phyloP scores from a whole-genome alignment of 352 stramenopile species.

The Phytopythium boreale region DNA sequence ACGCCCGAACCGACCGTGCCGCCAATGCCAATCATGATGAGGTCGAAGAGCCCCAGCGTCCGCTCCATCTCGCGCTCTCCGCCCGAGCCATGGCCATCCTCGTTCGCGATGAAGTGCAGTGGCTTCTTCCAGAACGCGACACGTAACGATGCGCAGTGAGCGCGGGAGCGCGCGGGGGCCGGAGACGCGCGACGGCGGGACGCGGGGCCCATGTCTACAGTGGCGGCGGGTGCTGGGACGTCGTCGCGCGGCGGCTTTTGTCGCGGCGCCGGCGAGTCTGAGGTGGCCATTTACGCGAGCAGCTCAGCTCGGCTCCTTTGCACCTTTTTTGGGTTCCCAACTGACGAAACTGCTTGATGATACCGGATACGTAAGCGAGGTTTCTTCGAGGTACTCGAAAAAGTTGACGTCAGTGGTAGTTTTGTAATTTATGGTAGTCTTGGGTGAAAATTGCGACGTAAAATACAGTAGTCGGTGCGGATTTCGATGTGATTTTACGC shows the following conservation, averaged over 20 bases:
- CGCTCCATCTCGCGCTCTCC: constrained; percentile 34
- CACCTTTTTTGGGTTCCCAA: background rate
- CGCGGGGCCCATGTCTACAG: background rate
- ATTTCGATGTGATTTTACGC: too few species aligned
- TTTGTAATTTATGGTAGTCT: too few species aligned
- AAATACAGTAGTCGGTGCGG: too few species aligned
- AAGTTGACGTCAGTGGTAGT: too few species aligned
- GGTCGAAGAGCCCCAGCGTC: constrained; percentile 88
- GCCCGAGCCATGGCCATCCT: constrained; percentile 6
- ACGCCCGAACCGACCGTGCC: constrained; percentile 93
- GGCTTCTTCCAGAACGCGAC: constrained; percentile 80
- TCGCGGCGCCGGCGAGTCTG: background rate
- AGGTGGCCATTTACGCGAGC: background rate
- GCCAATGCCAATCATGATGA: constrained; percentile 92
- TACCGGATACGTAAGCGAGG: background rate
- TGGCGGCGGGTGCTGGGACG: background rate
- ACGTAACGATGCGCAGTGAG: constrained; percentile 13
- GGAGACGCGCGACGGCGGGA: background rate
- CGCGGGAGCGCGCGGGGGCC: background rate
- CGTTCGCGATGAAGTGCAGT: constrained; percentile 35
- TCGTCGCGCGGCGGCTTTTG: background rate
- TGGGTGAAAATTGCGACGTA: too few species aligned
- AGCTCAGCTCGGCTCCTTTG: background rate
- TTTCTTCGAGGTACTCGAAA: too few species aligned
- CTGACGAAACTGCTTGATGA: background rate